These are phyloP conservation scores for Fagopyrum homotropicum DNA, from an alignment of 148 eudicot genomes.

Conservation along the genomic window DNA sequence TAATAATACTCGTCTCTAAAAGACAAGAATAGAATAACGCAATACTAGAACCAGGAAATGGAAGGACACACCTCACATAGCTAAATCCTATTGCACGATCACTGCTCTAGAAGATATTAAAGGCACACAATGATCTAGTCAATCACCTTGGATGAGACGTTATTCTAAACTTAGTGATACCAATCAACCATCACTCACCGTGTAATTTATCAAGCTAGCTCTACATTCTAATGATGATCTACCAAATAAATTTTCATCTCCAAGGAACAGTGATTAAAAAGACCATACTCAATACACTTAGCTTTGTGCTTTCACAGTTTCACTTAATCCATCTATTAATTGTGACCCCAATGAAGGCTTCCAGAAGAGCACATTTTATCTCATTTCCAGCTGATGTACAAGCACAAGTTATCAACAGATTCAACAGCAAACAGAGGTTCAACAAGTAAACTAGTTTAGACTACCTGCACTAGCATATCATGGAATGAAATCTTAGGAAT, in stretches of 20 bases:
- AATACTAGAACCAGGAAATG: background rate
- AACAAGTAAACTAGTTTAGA: background rate
- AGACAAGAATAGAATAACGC: background rate
- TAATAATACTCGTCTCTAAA: background rate
- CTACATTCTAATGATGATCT: background rate
- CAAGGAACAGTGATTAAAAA: background rate
- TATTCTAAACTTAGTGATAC: background rate
- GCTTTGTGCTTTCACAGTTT: background rate
- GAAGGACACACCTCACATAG: background rate
- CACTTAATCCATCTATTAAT: background rate
- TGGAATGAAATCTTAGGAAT: too few species aligned
- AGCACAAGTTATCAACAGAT: background rate
- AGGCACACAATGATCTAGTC: background rate
- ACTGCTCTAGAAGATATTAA: background rate
- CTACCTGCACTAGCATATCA: background rate
- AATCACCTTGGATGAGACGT: background rate
- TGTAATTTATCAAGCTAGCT: background rate
- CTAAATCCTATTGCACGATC: background rate
- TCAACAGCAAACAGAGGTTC: background rate
- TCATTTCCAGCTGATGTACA: slow-evolving; percentile 1
- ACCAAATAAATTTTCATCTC: background rate
- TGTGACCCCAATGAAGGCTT: background rate
- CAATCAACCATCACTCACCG: background rate
- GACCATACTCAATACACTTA: background rate
- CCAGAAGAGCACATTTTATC: background rate